Evolutionary conservation across 495 filamentous ascomycete genomes (phyloP), one percentile per base, ranked within the genome.

Genomic region (Letharia lupina): DNA sequence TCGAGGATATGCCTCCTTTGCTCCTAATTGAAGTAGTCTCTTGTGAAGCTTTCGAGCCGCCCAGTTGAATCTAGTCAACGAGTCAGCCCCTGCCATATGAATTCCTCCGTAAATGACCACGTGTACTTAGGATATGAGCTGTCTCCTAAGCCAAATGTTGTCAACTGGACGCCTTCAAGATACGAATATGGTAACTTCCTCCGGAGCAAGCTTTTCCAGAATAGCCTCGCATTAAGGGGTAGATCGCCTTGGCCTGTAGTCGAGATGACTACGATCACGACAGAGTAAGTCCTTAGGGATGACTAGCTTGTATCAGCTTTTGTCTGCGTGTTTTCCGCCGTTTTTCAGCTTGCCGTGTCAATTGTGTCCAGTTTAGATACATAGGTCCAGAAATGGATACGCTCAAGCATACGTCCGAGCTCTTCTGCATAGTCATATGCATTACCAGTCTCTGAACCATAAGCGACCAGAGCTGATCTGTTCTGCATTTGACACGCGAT

Each of bases 171-270:
- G 33, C 79, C 78, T 23, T 75, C 70, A 54, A 99, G 79, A 70
- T 84, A 93, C 62, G 83, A 86, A 31, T 83, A 77, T 40, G 86
- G 86, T 41, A 99, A 83, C 69, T 86, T 89, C 72, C 88, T 89
- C 54, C 89, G 80, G 35, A 94, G 80, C 59, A 99, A 81, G 54
- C 84, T 87, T 71, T 84, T 91, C 94, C 94, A 99, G 70, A 98
- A 93, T 18, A 76, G 77, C 47, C 83, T 79, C 13, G 86, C 83
- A 79, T 97, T 97, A 20, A 79, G 80, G 4, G 95, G 93, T 67
- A 99, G 75, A 66, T 98, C 92, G 11, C 94, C 94, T 76, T 99
- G 95, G 9, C 94, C 94, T 3, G 94, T 96, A 0, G 95, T 98
- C 1, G 93, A 96, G 15, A 92, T 77, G 60, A 89, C 86, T 68